Evolutionary conservation across 192 early-diverging fungal species (phyloP).

Genomic region (Podila clonocystis): DNA sequence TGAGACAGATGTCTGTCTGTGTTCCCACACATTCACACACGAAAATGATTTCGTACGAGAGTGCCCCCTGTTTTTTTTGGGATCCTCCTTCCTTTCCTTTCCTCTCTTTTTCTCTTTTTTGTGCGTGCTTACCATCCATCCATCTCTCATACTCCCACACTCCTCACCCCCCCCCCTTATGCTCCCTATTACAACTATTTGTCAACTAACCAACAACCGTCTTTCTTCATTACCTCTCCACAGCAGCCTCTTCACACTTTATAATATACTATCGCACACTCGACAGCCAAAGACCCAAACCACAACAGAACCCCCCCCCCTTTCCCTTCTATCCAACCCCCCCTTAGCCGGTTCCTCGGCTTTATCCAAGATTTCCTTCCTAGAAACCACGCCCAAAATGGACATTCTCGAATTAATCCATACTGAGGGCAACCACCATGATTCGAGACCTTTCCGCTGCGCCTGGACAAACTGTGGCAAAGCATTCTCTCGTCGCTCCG

Average conservation of each 20-base stretch:
- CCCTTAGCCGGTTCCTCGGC: constrained; percentile 11
- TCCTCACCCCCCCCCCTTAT: background rate
- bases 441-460: constrained; percentile 64
- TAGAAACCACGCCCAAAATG: constrained; percentile 50
- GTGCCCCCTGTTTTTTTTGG: too few species aligned
- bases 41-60: too few species aligned
- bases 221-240: background rate
- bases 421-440: constrained; percentile 52
- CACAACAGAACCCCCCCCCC: background rate
- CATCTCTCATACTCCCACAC: background rate
- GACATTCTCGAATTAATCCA: constrained; percentile 68
- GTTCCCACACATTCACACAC: too few species aligned
- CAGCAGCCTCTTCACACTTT: background rate
- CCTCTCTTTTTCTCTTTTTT: background rate
- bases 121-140: background rate
- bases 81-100: background rate
- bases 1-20: background rate
- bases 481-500: constrained; percentile 74
- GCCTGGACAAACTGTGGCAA: constrained; percentile 71
- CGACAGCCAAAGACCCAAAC: too few species aligned
- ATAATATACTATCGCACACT: too few species aligned
- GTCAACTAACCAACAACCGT: background rate
- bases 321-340: background rate
- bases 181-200: background rate
- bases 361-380: constrained; percentile 36